phyloP scores from a whole-genome alignment of 768 basidiomycete genomes.

The Lenzites betulinus region DNA sequence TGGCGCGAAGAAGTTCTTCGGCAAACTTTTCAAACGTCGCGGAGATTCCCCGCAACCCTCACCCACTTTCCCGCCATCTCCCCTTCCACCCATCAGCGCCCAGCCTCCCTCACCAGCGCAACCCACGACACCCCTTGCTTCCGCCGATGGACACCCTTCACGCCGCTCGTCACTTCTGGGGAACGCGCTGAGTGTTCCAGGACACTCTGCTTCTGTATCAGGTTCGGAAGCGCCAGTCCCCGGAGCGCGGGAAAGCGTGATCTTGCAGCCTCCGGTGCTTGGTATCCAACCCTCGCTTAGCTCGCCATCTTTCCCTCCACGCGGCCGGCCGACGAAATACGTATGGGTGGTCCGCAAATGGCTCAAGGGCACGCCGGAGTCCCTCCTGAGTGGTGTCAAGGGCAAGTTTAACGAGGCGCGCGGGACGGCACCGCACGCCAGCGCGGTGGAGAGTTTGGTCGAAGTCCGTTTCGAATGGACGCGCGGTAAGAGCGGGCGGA shows the following conservation, averaged over 20 bases:
- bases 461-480: slow-evolving; percentile 85
- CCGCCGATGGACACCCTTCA: slow-evolving; percentile 8
- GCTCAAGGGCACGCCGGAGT: slow-evolving; percentile 59
- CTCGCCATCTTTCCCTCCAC: slow-evolving; percentile 44
- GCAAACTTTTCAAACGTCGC: slow-evolving; percentile 66
- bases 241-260: slow-evolving; percentile 8
- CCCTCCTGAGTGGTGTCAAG: slow-evolving; percentile 48
- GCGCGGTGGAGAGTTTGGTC: slow-evolving; percentile 37
- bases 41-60: slow-evolving; percentile 33
- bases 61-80: slow-evolving; percentile 32
- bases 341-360: slow-evolving; percentile 78
- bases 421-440: slow-evolving; percentile 8
- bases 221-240: slow-evolving; percentile 13
- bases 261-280: slow-evolving; percentile 51
- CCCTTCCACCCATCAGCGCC: slow-evolving; percentile 10
- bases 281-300: slow-evolving; percentile 70
- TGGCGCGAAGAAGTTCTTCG: slow-evolving; percentile 57
- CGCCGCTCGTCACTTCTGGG: slow-evolving; percentile 16
- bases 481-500: slow-evolving; percentile 40
- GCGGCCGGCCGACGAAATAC: slow-evolving; percentile 51
- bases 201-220: slow-evolving; percentile 5
- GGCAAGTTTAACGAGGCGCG: slow-evolving; percentile 38
- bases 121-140: slow-evolving; percentile 1
- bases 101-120: slow-evolving; percentile 12
- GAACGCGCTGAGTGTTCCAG: slow-evolving; percentile 4